Conservation (phyloP, 306 rosid species). For the Pyrus bretschneideri region DNA sequence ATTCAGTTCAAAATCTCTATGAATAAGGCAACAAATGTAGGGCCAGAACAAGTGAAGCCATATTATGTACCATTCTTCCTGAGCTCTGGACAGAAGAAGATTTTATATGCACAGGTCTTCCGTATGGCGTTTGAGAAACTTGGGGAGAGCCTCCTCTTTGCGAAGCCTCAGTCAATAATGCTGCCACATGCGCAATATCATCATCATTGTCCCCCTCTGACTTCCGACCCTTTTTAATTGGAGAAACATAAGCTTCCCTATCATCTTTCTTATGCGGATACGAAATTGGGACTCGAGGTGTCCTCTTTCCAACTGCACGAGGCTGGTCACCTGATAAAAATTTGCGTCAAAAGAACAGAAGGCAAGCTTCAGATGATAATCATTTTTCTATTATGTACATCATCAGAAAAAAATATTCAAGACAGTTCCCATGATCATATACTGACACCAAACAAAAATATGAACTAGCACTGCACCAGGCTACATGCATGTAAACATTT, state of each 20-base stretch:
- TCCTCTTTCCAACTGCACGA: slow-evolving; percentile 75
- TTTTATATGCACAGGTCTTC: slow-evolving; percentile 34
- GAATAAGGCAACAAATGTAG: slow-evolving; percentile 10
- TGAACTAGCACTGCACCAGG: not conserved
- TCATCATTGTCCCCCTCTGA: slow-evolving; percentile 46
- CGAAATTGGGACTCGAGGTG: slow-evolving; percentile 66
- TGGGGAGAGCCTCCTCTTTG: slow-evolving; percentile 62
- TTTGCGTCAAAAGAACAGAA: slow-evolving; percentile 17
- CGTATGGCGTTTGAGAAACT: slow-evolving; percentile 36
- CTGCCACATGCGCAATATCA: slow-evolving; percentile 49
- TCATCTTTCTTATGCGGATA: slow-evolving; percentile 39
- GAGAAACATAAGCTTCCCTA: slow-evolving; percentile 32
- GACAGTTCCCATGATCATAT: not conserved
- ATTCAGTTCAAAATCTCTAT: not conserved
- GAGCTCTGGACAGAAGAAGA: slow-evolving; percentile 40
- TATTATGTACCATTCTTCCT: slow-evolving; percentile 38
- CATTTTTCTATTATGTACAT: not conserved
- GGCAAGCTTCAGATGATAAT: slow-evolving; percentile 6
- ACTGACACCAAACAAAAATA: not conserved
- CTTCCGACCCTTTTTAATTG: slow-evolving; percentile 37
- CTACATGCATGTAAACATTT: not conserved
- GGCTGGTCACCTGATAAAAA: slow-evolving; percentile 52
- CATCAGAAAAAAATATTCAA: not conserved
- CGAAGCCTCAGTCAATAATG: slow-evolving; percentile 60
- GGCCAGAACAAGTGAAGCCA: not conserved